Conservation (phyloP, 106 monocot species). For the Allium cepa region DNA sequence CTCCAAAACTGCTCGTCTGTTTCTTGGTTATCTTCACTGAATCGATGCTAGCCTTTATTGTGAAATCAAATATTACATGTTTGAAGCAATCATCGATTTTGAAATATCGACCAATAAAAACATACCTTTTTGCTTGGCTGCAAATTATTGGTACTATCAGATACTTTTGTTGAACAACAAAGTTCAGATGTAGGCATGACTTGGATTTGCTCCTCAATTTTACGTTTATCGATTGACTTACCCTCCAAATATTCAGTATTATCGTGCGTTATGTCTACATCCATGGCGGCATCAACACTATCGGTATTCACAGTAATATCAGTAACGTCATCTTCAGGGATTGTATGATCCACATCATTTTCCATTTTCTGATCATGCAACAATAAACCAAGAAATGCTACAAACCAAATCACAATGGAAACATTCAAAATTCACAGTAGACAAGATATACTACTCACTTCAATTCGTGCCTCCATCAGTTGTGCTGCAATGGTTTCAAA, state of each 20-base stretch:
- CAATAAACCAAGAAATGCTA: no score
- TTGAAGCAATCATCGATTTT: neutral
- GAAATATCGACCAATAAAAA: neutral
- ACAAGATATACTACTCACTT: constrained; percentile 21
- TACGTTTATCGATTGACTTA: no score
- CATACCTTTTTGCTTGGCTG: constrained; percentile 15
- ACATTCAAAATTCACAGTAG: neutral
- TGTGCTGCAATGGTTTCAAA: constrained; percentile 61
- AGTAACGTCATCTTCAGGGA: neutral
- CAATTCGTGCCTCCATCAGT: constrained; percentile 38
- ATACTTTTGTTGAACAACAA: no score
- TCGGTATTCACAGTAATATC: neutral
- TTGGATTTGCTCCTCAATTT: no score
- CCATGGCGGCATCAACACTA: neutral
- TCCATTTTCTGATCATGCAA: neutral
- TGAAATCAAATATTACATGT: neutral
- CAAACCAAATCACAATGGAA: no score
- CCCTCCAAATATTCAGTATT: neutral
- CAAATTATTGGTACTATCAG: neutral
- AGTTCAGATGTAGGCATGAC: no score
- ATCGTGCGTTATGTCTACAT: neutral
- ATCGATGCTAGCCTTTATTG: constrained; percentile 30
- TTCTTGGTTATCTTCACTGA: constrained; percentile 54
- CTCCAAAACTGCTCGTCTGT: constrained; percentile 55
- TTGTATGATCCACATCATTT: constrained; percentile 6